A percentile compares a stretch with the other conserved stretches of the same genome.
These are phyloP conservation scores for Umbelopsis ramanniana DNA, from an alignment of 192 early-diverging fungal genomes.

Conservation along the genomic window DNA sequence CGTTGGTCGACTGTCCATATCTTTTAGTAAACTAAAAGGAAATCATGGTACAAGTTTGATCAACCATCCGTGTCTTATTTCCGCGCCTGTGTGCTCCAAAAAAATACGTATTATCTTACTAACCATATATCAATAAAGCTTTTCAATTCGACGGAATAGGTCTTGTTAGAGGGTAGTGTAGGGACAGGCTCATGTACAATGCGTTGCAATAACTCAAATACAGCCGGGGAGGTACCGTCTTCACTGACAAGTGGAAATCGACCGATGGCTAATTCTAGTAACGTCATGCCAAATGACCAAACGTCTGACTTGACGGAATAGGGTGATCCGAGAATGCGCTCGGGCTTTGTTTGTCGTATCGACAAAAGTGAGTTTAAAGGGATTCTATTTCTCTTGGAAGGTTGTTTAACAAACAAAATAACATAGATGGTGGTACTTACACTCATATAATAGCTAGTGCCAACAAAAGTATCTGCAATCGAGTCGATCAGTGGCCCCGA, in stretches of 20 bases:
- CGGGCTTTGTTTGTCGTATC: conserved; percentile 52
- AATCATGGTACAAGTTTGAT: not conserved
- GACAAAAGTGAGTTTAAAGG: not conserved
- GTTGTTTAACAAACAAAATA: not conserved
- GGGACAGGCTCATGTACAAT: conserved; percentile 91
- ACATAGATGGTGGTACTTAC: conserved; percentile 43
- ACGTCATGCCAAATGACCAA: conserved; percentile 81
- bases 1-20: conserved; percentile 61
- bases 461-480: conserved; percentile 85
- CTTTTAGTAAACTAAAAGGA: conserved; percentile 55
- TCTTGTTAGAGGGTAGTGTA: conserved; percentile 30
- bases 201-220: conserved; percentile 93
- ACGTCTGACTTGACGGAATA: conserved; percentile 85
- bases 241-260: conserved; percentile 73
- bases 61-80: not conserved
- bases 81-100: not conserved
- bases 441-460: conserved; percentile 84
- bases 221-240: conserved; percentile 41
- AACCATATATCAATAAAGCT: conserved; percentile 33
- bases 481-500: conserved; percentile 86
- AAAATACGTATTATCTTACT: not conserved
- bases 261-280: conserved; percentile 82
- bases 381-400: not conserved
- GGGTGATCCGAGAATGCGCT: conserved; percentile 76
- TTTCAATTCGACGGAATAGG: conserved; percentile 17